A percentile compares a stretch with the other conserved stretches of the same genome.
Conservation (phyloP, 139 green algal species). For the Micractinium conductrix region DNA sequence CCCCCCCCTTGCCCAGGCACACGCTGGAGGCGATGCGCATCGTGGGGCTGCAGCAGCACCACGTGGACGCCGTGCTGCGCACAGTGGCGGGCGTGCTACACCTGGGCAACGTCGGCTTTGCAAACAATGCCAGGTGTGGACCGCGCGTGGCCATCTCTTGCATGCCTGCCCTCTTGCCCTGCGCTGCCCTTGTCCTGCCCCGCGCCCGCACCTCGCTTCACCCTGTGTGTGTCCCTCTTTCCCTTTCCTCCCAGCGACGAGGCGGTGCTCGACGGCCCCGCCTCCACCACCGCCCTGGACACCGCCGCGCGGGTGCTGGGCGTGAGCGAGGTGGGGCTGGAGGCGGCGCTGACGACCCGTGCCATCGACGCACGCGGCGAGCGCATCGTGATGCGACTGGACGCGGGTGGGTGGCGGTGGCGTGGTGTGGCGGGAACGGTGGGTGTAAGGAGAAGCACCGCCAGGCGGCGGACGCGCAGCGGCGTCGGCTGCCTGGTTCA, state of each 20-base stretch:
- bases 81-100: conserved; percentile 89
- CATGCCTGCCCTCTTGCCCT: too few species aligned
- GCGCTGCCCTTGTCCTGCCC: neutral
- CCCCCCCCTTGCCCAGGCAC: too few species aligned
- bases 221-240: neutral
- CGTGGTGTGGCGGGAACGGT: neutral
- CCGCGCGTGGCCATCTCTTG: neutral
- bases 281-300: conserved; percentile 45
- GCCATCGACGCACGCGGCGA: conserved; percentile 74
- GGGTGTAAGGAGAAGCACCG: neutral
- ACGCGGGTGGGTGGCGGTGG: conserved; percentile 20
- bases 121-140: neutral
- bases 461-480: too few species aligned
- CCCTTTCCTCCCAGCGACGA: conserved; percentile 36
- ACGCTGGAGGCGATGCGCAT: conserved; percentile 82
- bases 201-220: neutral
- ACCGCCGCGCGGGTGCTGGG: conserved; percentile 62
- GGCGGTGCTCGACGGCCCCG: conserved; percentile 23
- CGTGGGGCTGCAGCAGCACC: conserved; percentile 65
- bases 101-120: conserved; percentile 77
- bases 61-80: conserved; percentile 62
- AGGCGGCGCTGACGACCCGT: conserved; percentile 67
- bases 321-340: conserved; percentile 52
- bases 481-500: neutral
- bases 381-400: conserved; percentile 76